phyloP scores from a whole-genome alignment of 2,329 filamentous ascomycete species.

The Camillea tinctor region DNA sequence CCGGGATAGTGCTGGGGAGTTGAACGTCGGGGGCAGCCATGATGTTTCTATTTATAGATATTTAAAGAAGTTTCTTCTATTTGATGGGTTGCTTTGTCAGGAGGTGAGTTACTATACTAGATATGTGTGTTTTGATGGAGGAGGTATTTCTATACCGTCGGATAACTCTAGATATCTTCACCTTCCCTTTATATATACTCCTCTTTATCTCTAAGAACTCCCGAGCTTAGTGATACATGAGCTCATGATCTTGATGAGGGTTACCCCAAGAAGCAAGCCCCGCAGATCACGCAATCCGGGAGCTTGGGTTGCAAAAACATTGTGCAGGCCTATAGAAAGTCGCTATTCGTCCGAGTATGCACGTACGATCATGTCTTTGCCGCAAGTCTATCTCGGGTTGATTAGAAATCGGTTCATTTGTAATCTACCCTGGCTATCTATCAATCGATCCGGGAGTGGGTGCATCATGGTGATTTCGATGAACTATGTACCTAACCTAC shows the following conservation, averaged over 20 bases:
- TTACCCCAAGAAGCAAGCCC: conserved; percentile 18
- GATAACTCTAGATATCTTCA: neutral
- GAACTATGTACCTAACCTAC: no score
- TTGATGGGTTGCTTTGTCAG: neutral
- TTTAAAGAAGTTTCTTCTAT: neutral
- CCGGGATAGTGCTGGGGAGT: conserved; percentile 19
- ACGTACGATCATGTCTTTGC: conserved; percentile 8
- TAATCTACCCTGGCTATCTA: conserved; percentile 1
- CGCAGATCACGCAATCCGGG: conserved; percentile 30
- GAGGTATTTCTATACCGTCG: neutral
- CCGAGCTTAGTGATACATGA: neutral
- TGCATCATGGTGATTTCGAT: neutral
- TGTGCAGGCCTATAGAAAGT: conserved; percentile 2
- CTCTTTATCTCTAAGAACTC: conserved; percentile 1
- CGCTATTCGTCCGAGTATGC: conserved; percentile 11
- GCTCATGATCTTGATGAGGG: conserved; percentile 3
- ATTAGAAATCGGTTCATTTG: conserved; percentile 28
- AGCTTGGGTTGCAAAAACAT: conserved; percentile 19
- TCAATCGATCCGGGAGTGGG: neutral
- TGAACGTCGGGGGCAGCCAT: conserved; percentile 31
- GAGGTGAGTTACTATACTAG: neutral
- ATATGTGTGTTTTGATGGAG: neutral
- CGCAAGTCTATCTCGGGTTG: conserved; percentile 4
- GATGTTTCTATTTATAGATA: conserved; percentile 1
- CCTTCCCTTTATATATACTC: conserved; percentile 12